Evolutionary conservation across 768 basidiomycete genomes (phyloP), one percentile per base, ranked within the genome.

Genomic region (Calocybe gangraenosa): DNA sequence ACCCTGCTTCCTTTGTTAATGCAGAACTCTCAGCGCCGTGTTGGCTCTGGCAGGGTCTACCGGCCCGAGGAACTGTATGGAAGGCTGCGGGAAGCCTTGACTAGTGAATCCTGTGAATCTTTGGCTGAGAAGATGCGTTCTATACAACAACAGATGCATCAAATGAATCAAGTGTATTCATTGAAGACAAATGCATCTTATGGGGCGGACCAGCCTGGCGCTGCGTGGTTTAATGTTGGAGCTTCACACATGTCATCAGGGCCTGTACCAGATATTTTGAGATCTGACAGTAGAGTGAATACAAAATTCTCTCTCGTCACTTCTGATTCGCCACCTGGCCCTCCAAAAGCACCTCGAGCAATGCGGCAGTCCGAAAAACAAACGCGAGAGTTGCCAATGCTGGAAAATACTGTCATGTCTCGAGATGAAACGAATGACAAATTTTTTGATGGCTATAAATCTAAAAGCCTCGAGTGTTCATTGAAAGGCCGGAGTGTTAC

Each of bases 71-170:
- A 44, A 20, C 15, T 60, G 13, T 44, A 50, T 17, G 42, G 48
- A 20, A 42, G 28, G 19, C 35, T 57, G 2, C 47, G 54, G 15
- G 48, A 44, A 34, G 50, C 59, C n/a, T 40, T 68, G 28, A 64
- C 59, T 3, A 54, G 63, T 37, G 55, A 57, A 14, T 45, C 50
- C 19, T 62, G 60, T 37, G 42, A 54, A 17, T 50, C 55, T n/a
- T 54, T 65, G 40, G 46, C 47, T 13, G 52, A 42, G 28, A 54
- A 54, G 36, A 44, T 59, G 46, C 34, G 41, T 17, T 35, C 46
- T 21, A 46, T 61, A 9, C 20, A 40, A 22, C 37, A 42, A 31
- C 34, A 56, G 31, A 32, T 54, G n/a, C 48, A 45, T 15, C 46
- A 28, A 11, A 6, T 36, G 23, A 37, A 28, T 15, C 46, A 28